Evolutionary conservation across 331 rosid species (phyloP), one percentile per base, ranked within the genome.

Genomic region (Malus hybrid): DNA sequence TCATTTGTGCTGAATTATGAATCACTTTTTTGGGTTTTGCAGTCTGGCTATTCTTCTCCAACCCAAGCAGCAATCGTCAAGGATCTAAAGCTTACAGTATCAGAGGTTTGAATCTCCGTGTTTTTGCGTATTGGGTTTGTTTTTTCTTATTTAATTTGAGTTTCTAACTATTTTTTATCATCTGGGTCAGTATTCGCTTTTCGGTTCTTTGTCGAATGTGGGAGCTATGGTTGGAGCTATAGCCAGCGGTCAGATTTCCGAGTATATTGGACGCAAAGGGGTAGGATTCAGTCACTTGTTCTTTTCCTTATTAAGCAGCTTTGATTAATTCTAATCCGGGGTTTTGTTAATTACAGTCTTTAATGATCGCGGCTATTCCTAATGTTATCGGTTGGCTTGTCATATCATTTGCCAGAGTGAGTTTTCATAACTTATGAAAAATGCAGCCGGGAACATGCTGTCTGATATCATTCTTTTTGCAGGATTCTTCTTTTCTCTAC

Each of bases 201-300:
- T 92, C 70, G 99, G 99, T 62, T 95, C 99, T 67, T 69, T 95
- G 39, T 95, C 97, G 77, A 95, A 95, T 82, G 99, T 95, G 64
- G 99, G 99, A 48, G 97, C 97, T 63, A 95, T 95, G 99, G 85
- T 95, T 69, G 99, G 99, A 70, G 99, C 99, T 73, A 89, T 95
- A 80, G 85, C 97, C 32, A 95, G 99, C 82, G 99, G 99, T 65
- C 99, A 95, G 81, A 89, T 95, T 81, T 87, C 99, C 13, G 99
- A 95, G 75, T 88, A 86, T 82, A 81, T 92, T n/a, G 99, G 99
- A 20, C 90, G 97, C 44, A 95, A 95, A 86, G 99, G 99, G 91
- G 99, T 95, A 79, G 20, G 72, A 64, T 63, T 68, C 24, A 2
- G 22, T 63, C 34, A 16, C 34, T 71, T 27, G 20, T 32, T 57